Evolutionary conservation across 1,139 yeast species (phyloP).

Genomic region (Candida frijolesensis): DNA sequence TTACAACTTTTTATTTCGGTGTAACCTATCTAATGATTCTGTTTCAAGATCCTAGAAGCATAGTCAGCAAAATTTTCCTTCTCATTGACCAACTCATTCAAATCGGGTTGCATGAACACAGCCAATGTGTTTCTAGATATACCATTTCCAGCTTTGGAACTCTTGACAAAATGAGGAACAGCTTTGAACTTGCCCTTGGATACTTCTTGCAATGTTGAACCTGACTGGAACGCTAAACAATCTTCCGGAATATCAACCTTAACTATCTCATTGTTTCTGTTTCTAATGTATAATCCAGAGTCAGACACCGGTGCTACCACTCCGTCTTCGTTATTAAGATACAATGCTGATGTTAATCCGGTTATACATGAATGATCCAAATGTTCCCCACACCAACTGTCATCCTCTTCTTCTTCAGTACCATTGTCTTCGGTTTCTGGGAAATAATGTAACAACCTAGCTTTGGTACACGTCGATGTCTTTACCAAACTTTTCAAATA

Average conservation of each 20-base stretch:
- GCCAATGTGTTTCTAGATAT: slow-evolving; percentile 62
- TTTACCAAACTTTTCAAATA: slow-evolving; percentile 50
- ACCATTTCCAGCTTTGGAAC: slow-evolving; percentile 29
- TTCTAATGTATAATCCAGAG: slow-evolving; percentile 57
- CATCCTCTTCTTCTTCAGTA: slow-evolving; percentile 21
- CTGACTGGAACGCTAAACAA: slow-evolving; percentile 66
- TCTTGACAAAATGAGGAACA: slow-evolving; percentile 62
- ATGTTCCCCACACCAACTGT: slow-evolving; percentile 69
- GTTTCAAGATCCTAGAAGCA: slow-evolving; percentile 39
- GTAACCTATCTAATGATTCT: slow-evolving; percentile 26
- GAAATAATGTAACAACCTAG: slow-evolving; percentile 59
- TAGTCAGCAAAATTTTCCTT: slow-evolving; percentile 52
- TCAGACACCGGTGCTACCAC: slow-evolving; percentile 45
- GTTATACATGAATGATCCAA: slow-evolving; percentile 65
- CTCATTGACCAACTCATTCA: slow-evolving; percentile 49
- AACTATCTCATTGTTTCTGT: slow-evolving; percentile 46
- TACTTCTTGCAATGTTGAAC: slow-evolving; percentile 59
- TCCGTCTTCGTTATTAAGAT: slow-evolving; percentile 40
- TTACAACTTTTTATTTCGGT: too few relatives aligned
- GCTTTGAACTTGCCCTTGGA: slow-evolving; percentile 56
- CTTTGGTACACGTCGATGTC: slow-evolving; percentile 59
- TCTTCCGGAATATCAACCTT: slow-evolving; percentile 58
- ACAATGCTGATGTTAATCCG: slow-evolving; percentile 60
- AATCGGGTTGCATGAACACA: slow-evolving; percentile 64
- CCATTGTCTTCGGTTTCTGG: slow-evolving; percentile 23